Evolutionary conservation across 2,329 filamentous ascomycete genomes (phyloP).

Genomic region (Arthrinium phaeospermum): DNA sequence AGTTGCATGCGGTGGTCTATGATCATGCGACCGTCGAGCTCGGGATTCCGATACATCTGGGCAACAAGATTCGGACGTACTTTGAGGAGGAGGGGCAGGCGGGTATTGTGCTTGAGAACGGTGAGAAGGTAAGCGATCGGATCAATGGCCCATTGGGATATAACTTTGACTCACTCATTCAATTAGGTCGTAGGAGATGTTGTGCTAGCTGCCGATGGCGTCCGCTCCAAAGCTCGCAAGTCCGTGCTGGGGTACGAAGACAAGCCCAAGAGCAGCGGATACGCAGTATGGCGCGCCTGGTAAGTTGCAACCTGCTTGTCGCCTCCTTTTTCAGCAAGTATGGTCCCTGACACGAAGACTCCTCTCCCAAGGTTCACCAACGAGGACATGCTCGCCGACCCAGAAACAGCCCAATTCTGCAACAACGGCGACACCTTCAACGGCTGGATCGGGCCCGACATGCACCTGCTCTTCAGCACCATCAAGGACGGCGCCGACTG

Average conservation of each 20-base stretch:
- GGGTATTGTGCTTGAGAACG: slow-evolving; percentile 56
- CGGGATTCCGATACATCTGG: slow-evolving; percentile 60
- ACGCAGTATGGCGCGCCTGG: slow-evolving; percentile 60
- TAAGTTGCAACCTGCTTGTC: slow-evolving; percentile 34
- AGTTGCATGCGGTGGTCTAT: slow-evolving; percentile 64
- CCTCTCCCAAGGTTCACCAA: slow-evolving; percentile 47
- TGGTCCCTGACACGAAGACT: not conserved
- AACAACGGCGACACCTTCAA: slow-evolving; percentile 63
- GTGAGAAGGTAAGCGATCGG: slow-evolving; percentile 45
- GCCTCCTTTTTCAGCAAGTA: not conserved
- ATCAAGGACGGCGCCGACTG: slow-evolving; percentile 61
- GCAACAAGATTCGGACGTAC: slow-evolving; percentile 56
- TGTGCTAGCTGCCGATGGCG: slow-evolving; percentile 61
- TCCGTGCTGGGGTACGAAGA: slow-evolving; percentile 57
- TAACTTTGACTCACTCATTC: slow-evolving; percentile 19
- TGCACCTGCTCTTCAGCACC: slow-evolving; percentile 62
- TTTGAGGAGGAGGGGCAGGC: slow-evolving; percentile 58
- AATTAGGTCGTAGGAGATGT: slow-evolving; percentile 50
- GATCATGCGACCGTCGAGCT: slow-evolving; percentile 61
- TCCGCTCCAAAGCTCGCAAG: slow-evolving; percentile 57
- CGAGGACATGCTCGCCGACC: slow-evolving; percentile 57
- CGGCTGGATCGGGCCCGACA: slow-evolving; percentile 62
- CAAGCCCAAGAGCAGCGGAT: slow-evolving; percentile 56
- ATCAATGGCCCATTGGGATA: not conserved
- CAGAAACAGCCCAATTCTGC: slow-evolving; percentile 59